phyloP scores from a whole-genome alignment of 805 yeast genomes.

The Lachancea fermentati region DNA sequence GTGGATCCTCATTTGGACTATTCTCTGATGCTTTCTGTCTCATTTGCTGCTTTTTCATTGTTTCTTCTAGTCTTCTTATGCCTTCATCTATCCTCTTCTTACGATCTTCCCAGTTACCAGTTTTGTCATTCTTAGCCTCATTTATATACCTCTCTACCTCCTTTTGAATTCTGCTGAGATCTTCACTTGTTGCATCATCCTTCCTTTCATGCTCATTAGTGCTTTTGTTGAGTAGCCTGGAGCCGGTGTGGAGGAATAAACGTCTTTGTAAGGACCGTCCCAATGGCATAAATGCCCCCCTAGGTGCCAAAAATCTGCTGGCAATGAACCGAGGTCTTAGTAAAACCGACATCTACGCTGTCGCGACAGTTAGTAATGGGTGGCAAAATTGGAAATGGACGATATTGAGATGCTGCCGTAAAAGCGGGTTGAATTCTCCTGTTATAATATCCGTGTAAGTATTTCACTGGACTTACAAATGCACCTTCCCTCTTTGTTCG shows the following conservation, averaged over 20 bases:
- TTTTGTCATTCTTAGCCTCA: constrained; percentile 15
- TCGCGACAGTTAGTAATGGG: neutral
- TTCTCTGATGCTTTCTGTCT: constrained; percentile 5
- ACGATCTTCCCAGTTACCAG: constrained; percentile 15
- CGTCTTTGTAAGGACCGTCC: neutral
- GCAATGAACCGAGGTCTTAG: neutral
- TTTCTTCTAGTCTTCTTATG: constrained; percentile 21
- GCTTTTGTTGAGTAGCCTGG: neutral
- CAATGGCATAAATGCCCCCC: neutral
- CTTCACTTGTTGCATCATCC: constrained; percentile 23
- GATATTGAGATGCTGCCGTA: neutral
- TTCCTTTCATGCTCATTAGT: neutral
- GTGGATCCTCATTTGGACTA: constrained; percentile 2
- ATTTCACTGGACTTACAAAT: neutral
- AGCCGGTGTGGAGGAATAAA: constrained; percentile 1
- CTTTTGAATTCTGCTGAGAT: constrained; percentile 19
- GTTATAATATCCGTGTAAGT: too few relatives aligned
- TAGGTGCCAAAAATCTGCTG: neutral
- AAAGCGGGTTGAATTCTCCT: too few relatives aligned
- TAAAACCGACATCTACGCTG: constrained; percentile 3
- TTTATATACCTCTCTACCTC: constrained; percentile 23
- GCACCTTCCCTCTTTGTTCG: neutral
- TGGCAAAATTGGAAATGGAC: neutral
- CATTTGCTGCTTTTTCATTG: constrained; percentile 19
- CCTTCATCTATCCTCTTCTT: constrained; percentile 22